These are phyloP conservation scores for Penstemon eatonii DNA, from an alignment of 257 asterid genomes.

Conservation along the genomic window DNA sequence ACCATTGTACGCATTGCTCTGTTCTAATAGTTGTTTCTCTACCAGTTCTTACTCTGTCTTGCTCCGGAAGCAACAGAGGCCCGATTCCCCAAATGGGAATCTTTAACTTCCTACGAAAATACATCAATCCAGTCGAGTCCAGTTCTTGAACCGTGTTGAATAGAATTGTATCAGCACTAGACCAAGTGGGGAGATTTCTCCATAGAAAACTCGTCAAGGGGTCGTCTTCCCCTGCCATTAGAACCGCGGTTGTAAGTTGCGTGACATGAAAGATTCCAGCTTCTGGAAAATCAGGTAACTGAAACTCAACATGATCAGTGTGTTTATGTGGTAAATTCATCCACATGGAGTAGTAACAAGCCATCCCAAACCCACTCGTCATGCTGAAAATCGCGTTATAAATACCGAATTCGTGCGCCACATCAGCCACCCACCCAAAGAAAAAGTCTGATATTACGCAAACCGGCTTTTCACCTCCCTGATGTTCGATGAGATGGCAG, in stretches of 20 bases:
- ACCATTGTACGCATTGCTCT: constrained; percentile 39
- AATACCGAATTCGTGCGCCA: constrained; percentile 46
- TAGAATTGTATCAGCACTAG: constrained; percentile 47
- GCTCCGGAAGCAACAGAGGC: constrained; percentile 39
- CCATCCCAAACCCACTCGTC: constrained; percentile 63
- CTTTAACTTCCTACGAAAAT: constrained; percentile 44
- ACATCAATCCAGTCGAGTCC: constrained; percentile 45
- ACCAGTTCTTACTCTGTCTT: constrained; percentile 24
- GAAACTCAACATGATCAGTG: constrained; percentile 39
- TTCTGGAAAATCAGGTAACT: constrained; percentile 62
- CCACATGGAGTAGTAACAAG: constrained; percentile 63
- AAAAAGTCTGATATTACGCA: constrained; percentile 55
- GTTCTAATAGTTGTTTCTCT: constrained; percentile 27
- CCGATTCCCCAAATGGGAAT: constrained; percentile 57
- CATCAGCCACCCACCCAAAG: constrained; percentile 59
- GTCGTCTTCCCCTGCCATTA: constrained; percentile 41
- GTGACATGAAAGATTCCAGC: constrained; percentile 52
- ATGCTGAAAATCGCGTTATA: constrained; percentile 51
- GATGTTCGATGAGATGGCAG: constrained; percentile 15
- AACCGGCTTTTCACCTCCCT: constrained; percentile 38
- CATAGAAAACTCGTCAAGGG: constrained; percentile 39
- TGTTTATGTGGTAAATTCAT: constrained; percentile 50
- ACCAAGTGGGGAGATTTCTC: constrained; percentile 43
- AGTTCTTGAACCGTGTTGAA: constrained; percentile 57
- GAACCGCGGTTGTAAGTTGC: constrained; percentile 47